A percentile compares a stretch with the other conserved stretches of the same genome.
Conservation (phyloP, 768 basidiomycete genomes). For the Solioccasus polychromus region DNA sequence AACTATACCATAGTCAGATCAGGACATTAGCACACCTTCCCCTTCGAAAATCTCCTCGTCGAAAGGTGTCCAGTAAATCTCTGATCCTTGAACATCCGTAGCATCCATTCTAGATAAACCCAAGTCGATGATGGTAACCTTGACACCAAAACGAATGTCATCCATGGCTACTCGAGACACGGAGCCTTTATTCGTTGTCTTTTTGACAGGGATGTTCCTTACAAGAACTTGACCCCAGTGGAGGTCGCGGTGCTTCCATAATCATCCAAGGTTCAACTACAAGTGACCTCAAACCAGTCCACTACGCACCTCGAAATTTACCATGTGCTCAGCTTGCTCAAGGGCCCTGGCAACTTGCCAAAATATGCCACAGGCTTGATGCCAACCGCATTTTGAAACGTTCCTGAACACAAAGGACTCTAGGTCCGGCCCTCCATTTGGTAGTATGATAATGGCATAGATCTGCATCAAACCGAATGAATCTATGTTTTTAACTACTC, state of each 20-base stretch:
- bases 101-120: conserved; percentile 86
- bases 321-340: conserved; percentile 73
- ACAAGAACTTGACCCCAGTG: conserved; percentile 97
- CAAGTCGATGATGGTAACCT: conserved; percentile 89
- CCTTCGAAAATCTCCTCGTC: conserved; percentile 92
- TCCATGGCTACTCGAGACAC: conserved; percentile 57
- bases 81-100: conserved; percentile 42
- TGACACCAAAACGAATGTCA: conserved; percentile 59
- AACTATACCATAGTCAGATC: neutral
- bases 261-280: conserved; percentile 1
- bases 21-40: conserved; percentile 55
- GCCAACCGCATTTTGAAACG: conserved; percentile 66
- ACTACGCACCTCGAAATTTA: conserved; percentile 78
- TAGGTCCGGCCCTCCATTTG: conserved; percentile 87
- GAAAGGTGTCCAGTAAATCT: conserved; percentile 72
- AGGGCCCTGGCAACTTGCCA: conserved; percentile 86
- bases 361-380: conserved; percentile 83
- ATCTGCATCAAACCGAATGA: conserved; percentile 71
- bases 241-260: conserved; percentile 88
- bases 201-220: conserved; percentile 44
- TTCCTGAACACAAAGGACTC: conserved; percentile 76
- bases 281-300: neutral
- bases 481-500: conserved; percentile 43
- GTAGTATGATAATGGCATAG: conserved; percentile 88
- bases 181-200: conserved; percentile 30